Conservation (phyloP, 208 protist species). For the Jaenimonas drosophilae region DNA sequence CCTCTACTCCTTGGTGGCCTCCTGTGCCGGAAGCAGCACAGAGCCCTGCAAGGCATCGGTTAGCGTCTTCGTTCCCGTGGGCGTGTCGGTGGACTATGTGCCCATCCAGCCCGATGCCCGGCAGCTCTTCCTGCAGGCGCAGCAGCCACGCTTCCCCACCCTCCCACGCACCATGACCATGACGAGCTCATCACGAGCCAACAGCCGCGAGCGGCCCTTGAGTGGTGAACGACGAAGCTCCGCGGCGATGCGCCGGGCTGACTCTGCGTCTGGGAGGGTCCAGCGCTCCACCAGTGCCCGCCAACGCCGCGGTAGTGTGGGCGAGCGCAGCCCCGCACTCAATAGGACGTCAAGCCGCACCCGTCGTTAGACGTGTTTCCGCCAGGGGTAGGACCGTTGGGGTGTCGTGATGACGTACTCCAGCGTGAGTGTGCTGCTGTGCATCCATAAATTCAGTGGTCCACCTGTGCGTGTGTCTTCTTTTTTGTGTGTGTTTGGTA, state of each 20-base stretch:
- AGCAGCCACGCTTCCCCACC: constrained; percentile 41
- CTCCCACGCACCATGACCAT: constrained; percentile 38
- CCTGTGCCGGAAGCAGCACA: constrained; percentile 14
- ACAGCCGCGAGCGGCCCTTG: constrained; percentile 17
- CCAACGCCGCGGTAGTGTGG: constrained; percentile 6
- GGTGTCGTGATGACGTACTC: no score
- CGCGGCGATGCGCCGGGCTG: constrained; percentile 20
- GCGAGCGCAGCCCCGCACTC: no score
- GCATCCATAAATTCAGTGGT: no score
- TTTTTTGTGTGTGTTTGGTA: no score
- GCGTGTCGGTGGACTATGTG: constrained; percentile 36
- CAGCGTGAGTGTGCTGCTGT: no score
- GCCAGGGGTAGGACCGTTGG: no score
- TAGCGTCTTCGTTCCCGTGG: constrained; percentile 43
- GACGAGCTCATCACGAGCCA: constrained; percentile 21
- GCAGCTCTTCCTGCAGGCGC: constrained; percentile 27
- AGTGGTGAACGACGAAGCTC: constrained; percentile 15
- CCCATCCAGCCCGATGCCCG: constrained; percentile 43
- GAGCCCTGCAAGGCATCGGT: constrained; percentile 29
- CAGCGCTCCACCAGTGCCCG: constrained; percentile 26
- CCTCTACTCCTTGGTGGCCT: constrained; percentile 45
- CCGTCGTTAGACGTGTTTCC: no score
- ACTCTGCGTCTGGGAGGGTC: constrained; percentile 31
- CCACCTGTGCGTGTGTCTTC: no score
- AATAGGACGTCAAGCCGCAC: no score